Evolutionary conservation across 345 rosid genomes (phyloP).

Genomic region (Eucalyptus pauciflora): DNA sequence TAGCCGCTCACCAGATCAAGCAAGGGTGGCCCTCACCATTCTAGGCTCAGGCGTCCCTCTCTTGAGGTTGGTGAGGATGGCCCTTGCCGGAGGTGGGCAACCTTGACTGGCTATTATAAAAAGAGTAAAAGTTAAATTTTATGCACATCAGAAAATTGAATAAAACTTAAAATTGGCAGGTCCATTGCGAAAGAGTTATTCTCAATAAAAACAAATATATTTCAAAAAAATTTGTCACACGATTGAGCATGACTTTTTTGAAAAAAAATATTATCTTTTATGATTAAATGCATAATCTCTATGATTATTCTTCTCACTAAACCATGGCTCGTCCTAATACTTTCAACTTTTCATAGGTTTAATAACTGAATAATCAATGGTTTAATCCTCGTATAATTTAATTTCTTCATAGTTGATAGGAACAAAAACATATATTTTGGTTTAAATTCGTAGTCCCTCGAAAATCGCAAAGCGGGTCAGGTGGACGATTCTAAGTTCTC

Average conservation of each 20-base stretch:
- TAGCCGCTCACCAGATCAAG: no score
- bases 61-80: no score
- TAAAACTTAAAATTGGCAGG: background rate
- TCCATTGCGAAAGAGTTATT: background rate
- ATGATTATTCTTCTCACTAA: background rate
- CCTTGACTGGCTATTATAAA: no score
- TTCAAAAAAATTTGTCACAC: background rate
- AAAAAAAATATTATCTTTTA: background rate
- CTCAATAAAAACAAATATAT: background rate
- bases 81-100: fast-evolving
- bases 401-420: background rate
- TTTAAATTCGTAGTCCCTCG: background rate
- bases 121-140: background rate
- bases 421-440: no score
- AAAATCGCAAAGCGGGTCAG: background rate
- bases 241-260: background rate
- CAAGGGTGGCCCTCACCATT: no score
- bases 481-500: background rate
- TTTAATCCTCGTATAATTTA: background rate
- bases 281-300: background rate
- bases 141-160: background rate
- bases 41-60: no score
- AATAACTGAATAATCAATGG: background rate
- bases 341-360: background rate
- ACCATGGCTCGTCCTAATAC: background rate